Conservation (phyloP, 306 rosid species). For the Vigna mungo region DNA sequence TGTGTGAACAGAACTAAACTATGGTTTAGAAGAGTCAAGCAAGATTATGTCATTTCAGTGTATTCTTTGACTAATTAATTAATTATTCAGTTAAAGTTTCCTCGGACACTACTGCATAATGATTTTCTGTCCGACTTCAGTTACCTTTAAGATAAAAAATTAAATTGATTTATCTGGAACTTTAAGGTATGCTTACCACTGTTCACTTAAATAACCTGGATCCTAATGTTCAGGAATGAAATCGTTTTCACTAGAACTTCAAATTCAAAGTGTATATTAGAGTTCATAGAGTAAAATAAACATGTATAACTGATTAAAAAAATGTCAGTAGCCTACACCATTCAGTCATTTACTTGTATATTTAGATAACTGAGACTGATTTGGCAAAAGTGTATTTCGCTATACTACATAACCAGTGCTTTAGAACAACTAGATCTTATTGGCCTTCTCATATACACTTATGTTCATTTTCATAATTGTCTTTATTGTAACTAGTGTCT, state of each 20-base stretch:
- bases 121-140: background rate
- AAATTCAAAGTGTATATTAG: background rate
- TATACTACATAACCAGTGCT: background rate
- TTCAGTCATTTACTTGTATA: slow-evolving; percentile 14
- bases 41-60: slow-evolving; percentile 21
- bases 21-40: slow-evolving; percentile 18
- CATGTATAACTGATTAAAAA: background rate
- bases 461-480: slow-evolving; percentile 11
- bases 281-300: background rate
- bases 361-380: slow-evolving; percentile 8
- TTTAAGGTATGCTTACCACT: background rate
- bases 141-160: background rate
- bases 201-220: slow-evolving; percentile 1
- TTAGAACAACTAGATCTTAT: background rate
- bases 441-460: slow-evolving; percentile 2
- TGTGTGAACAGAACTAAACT: slow-evolving; percentile 2
- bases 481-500: background rate
- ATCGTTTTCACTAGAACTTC: background rate
- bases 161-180: background rate
- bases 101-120: background rate
- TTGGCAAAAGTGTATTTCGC: background rate
- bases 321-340: background rate
- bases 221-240: slow-evolving; percentile 5
- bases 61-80: background rate
- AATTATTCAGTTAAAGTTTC: slow-evolving; percentile 10